Evolutionary conservation across 768 basidiomycete species (phyloP), one percentile per base, ranked within the genome.

Genomic region (Mycena polygramma): DNA sequence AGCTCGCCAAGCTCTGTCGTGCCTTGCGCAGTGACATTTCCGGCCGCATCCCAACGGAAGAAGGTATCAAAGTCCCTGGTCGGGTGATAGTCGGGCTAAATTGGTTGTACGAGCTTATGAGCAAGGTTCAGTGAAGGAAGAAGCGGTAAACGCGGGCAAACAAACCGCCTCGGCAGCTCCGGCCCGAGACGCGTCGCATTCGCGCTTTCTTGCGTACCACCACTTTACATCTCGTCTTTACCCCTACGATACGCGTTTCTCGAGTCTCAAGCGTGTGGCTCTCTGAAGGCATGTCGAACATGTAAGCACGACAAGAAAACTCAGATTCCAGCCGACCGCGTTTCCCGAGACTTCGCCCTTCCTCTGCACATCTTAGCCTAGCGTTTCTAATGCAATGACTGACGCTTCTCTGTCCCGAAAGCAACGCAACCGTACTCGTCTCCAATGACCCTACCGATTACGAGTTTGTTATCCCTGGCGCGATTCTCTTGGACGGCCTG

Each of bases 401-500:
- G n/a, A 37, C 35, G 7, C 35, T 4, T 39, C 22, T 24, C 13
- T 9, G 14, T 7, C 24, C 26, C 24, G 13, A 41, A 60, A 60
- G 66, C 49, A 43, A 26, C n/a, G 35, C 36, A 19, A 41, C 61
- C 43, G 39, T 49, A 15, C 61, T 37, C 7, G 19, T 63, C 6
- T 26, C 75, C 58, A 65, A 70, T 43, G 64, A 78, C n/a, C 75
- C 79, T n/a, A 79, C 75, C 41, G 77, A 78, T 64, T 77, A 78
- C 35, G 62, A 70, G 2, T 79, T 76, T 63, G 71, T 75, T 39
- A 66, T 81, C 52, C 81, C 82, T 26, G 82, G 82, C 20, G 81
- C 83, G 3, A 83, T 88, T 35, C 78, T 89, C 24, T 62, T 88
- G 46, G 83, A 83, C 71, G 83, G 81, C 15, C 76, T 88, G 26